Evolutionary conservation across 495 filamentous ascomycete species (phyloP).

Genomic region (Evernia prunastri): DNA sequence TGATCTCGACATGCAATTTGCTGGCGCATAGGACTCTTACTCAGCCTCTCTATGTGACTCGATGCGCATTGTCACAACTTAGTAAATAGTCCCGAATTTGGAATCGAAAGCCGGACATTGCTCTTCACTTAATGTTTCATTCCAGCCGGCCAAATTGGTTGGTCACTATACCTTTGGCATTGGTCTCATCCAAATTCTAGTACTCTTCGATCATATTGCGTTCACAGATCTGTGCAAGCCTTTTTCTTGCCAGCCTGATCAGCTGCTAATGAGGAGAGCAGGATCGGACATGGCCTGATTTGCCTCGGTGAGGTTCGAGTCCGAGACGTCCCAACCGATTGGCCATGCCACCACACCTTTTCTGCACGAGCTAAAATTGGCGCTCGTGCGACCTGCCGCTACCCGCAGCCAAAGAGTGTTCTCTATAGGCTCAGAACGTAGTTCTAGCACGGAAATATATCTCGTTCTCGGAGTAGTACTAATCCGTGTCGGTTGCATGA

Average conservation of each 20-base stretch:
- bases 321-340: background rate
- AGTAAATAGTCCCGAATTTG: background rate
- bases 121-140: background rate
- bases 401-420: background rate
- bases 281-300: background rate
- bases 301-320: constrained; percentile 3
- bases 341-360: constrained; percentile 3
- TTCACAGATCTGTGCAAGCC: background rate
- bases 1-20: background rate
- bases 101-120: background rate
- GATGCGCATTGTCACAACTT: background rate
- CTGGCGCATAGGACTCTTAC: background rate
- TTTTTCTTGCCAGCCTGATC: background rate
- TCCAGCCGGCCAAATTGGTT: background rate
- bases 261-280: background rate
- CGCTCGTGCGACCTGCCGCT: background rate
- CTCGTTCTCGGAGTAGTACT: background rate
- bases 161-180: background rate
- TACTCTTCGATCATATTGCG: background rate
- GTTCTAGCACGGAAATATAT: background rate
- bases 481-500: background rate
- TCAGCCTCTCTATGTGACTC: background rate
- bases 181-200: background rate
- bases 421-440: background rate
- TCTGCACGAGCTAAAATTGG: constrained; percentile 2